phyloP scores from a whole-genome alignment of 73 alveolate genomes.

The Breviolum minutum region DNA sequence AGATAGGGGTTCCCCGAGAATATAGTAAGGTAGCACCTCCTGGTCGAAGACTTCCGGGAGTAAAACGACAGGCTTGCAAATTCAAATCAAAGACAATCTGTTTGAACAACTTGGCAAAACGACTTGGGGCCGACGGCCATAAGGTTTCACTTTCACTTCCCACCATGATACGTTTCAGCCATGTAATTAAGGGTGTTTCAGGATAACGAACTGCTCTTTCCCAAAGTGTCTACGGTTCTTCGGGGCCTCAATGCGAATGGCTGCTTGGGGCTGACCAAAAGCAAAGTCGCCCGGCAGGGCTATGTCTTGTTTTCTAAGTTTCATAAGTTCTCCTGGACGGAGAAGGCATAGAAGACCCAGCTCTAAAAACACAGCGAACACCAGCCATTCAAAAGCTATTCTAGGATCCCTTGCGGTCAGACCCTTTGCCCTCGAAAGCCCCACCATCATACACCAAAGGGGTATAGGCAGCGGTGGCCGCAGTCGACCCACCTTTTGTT shows the following conservation, averaged over 20 bases:
- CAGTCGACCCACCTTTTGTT: not conserved
- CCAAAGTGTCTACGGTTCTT: constrained; percentile 4
- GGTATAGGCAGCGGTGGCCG: not conserved
- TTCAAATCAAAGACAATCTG: not conserved
- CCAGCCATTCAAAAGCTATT: not conserved
- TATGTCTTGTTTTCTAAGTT: not conserved
- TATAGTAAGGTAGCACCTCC: not conserved
- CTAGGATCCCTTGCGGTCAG: too few relatives aligned
- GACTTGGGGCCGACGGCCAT: not conserved
- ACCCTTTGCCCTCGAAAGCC: not conserved
- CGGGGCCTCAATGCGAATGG: not conserved
- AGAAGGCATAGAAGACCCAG: not conserved
- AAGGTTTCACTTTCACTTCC: too few relatives aligned
- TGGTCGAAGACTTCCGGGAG: constrained; percentile 4
- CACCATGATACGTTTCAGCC: not conserved
- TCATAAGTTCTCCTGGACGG: not conserved
- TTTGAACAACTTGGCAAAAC: not conserved
- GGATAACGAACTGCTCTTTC: not conserved
- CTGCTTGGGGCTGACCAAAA: not conserved
- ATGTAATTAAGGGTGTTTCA: not conserved
- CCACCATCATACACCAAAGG: not conserved
- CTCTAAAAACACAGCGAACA: not conserved
- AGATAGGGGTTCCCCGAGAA: not conserved
- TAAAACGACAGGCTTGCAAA: not conserved
- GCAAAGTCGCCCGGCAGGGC: not conserved